Evolutionary conservation across 2,329 filamentous ascomycete genomes (phyloP).

Genomic region (Elsinoe perseae): DNA sequence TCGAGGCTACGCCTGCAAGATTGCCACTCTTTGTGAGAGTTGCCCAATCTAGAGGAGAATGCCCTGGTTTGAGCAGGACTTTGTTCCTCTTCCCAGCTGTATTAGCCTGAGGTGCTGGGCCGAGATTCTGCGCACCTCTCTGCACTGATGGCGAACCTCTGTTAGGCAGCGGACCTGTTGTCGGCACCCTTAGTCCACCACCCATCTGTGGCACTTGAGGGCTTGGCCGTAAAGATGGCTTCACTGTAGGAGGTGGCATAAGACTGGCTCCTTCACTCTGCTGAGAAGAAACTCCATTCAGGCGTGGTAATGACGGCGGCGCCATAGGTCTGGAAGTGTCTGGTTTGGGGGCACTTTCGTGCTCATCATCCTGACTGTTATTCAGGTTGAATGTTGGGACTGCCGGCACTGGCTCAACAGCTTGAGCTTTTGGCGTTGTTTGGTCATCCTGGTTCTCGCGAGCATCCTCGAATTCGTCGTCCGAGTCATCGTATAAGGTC

Average conservation of each 20-base stretch:
- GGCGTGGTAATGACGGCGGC: constrained; percentile 24
- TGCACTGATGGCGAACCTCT: constrained; percentile 34
- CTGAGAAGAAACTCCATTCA: constrained; percentile 25
- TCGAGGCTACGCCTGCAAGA: constrained; percentile 44
- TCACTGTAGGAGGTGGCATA: constrained; percentile 24
- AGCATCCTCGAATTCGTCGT: constrained; percentile 12
- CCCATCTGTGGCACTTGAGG: constrained; percentile 16
- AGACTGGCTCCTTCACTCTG: constrained; percentile 20
- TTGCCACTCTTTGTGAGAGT: constrained; percentile 60
- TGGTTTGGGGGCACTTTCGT: neutral
- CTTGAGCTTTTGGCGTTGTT: constrained; percentile 27
- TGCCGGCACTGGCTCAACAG: constrained; percentile 15
- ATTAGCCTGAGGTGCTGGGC: constrained; percentile 29
- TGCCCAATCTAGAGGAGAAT: constrained; percentile 95
- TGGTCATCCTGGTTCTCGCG: constrained; percentile 18
- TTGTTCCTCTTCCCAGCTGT: constrained; percentile 48
- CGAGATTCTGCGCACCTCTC: constrained; percentile 24
- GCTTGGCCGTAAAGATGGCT: constrained; percentile 12
- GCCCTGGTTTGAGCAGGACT: constrained; percentile 77
- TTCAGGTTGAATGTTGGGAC: constrained; percentile 21
- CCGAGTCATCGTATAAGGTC: neutral
- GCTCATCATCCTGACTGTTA: neutral
- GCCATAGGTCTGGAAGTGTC: constrained; percentile 4
- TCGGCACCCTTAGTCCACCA: constrained; percentile 33
- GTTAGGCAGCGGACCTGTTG: constrained; percentile 43